Conservation (phyloP, 202 grass and related monocot genomes). For the Carex sylvatica region DNA sequence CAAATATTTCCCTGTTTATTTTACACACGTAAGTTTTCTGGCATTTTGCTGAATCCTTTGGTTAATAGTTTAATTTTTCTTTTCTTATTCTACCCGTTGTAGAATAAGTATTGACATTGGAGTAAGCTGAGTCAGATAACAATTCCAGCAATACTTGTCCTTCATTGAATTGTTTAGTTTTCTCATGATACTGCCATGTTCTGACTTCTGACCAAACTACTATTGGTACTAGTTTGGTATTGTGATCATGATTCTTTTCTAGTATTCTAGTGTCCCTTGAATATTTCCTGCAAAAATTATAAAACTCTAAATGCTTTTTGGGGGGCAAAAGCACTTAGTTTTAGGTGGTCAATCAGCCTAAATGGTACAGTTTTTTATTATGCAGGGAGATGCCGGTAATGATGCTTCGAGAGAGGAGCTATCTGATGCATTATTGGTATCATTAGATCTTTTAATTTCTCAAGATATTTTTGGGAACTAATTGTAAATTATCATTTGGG, state of each 20-base stretch:
- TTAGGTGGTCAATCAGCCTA: slow-evolving; percentile 2
- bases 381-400: slow-evolving; percentile 40
- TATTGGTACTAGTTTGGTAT: background rate
- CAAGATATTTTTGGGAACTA: slow-evolving; percentile 20
- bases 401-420: slow-evolving; percentile 65
- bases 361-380: background rate
- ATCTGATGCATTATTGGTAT: slow-evolving; percentile 84
- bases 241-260: background rate
- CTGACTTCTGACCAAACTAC: background rate
- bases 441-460: slow-evolving; percentile 31
- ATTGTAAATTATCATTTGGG: slow-evolving; percentile 6
- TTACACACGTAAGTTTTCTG: slow-evolving; percentile 76
- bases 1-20: slow-evolving; percentile 95
- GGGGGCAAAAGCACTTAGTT: background rate
- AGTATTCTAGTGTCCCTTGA: background rate
- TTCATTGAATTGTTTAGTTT: background rate
- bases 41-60: background rate
- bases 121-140: slow-evolving; percentile 2
- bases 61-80: background rate
- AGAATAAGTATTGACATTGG: background rate
- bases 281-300: background rate
- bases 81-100: slow-evolving; percentile 1
- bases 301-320: background rate
- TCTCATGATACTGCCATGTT: slow-evolving; percentile 4
- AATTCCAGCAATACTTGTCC: background rate